Percentiles rank a stretch among this genome's conserved stretches.
These are phyloP conservation scores for Sporothrix curviconia DNA, from an alignment of 2,329 filamentous ascomycete genomes.

Conservation along the genomic window DNA sequence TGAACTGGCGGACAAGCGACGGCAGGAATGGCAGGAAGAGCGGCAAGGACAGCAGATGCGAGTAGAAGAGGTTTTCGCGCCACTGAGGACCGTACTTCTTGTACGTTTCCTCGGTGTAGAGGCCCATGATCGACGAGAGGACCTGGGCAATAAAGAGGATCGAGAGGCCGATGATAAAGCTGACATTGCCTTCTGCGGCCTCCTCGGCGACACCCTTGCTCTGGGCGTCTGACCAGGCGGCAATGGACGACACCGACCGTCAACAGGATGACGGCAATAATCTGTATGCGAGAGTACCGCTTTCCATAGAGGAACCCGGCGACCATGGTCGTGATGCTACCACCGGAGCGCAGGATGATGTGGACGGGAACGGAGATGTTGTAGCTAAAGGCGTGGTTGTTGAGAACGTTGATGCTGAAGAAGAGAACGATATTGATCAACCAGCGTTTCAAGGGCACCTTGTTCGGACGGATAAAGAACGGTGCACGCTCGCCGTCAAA, in stretches of 20 bases:
- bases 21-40: slow-evolving; percentile 68
- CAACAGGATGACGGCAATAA: slow-evolving; percentile 73
- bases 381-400: slow-evolving; percentile 97
- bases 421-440: slow-evolving; percentile 83
- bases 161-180: slow-evolving; percentile 62
- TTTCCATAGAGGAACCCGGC: slow-evolving; percentile 86
- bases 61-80: slow-evolving; percentile 96
- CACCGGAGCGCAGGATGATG: slow-evolving; percentile 91
- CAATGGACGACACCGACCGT: slow-evolving; percentile 80
- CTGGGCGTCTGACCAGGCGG: slow-evolving; percentile 83
- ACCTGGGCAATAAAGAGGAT: slow-evolving; percentile 85
- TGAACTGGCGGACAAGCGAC: slow-evolving; percentile 58
- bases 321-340: slow-evolving; percentile 89
- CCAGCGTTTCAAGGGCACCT: slow-evolving; percentile 80
- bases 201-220: slow-evolving; percentile 57
- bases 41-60: slow-evolving; percentile 63
- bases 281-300: slow-evolving; percentile 71
- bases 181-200: slow-evolving; percentile 27
- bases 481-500: slow-evolving; percentile 61
- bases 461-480: slow-evolving; percentile 68
- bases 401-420: slow-evolving; percentile 88
- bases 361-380: slow-evolving; percentile 94
- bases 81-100: slow-evolving; percentile 78
- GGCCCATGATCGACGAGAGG: slow-evolving; percentile 86
- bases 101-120: slow-evolving; percentile 92